Conservation (phyloP, 2,329 filamentous ascomycete genomes). For the Dothideomycetes sp. region DNA sequence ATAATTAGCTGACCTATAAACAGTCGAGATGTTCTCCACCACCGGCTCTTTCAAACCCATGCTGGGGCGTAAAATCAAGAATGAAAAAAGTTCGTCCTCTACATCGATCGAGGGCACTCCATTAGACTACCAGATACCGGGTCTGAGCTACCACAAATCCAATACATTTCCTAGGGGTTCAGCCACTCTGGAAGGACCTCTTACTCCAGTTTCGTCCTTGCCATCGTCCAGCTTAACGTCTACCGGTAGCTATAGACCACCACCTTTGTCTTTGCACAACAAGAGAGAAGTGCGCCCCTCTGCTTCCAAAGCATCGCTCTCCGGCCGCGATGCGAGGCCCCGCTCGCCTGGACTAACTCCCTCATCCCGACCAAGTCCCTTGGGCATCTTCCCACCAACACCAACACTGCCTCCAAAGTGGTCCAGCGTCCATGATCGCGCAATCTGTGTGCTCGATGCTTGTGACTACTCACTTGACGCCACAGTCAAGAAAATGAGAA, state of each 20-base stretch:
- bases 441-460: constrained; percentile 24
- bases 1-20: no score
- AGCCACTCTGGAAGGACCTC: no score
- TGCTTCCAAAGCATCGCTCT: background rate
- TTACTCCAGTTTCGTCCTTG: constrained; percentile 3
- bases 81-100: no score
- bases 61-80: no score
- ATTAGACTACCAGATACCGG: no score
- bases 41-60: no score
- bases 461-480: constrained; percentile 15
- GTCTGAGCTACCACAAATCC: no score
- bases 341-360: background rate
- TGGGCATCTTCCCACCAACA: constrained; percentile 5
- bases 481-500: constrained; percentile 20
- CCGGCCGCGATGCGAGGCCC: background rate
- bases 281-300: background rate
- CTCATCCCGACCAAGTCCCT: background rate
- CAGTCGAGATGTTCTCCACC: no score
- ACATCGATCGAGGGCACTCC: no score
- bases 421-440: constrained; percentile 20
- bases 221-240: constrained; percentile 1
- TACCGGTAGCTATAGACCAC: background rate
- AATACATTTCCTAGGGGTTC: no score
- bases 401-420: constrained; percentile 20
- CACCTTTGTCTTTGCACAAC: background rate